Conservation (phyloP, 257 asterid genomes). For the Nicotiana otophora region DNA sequence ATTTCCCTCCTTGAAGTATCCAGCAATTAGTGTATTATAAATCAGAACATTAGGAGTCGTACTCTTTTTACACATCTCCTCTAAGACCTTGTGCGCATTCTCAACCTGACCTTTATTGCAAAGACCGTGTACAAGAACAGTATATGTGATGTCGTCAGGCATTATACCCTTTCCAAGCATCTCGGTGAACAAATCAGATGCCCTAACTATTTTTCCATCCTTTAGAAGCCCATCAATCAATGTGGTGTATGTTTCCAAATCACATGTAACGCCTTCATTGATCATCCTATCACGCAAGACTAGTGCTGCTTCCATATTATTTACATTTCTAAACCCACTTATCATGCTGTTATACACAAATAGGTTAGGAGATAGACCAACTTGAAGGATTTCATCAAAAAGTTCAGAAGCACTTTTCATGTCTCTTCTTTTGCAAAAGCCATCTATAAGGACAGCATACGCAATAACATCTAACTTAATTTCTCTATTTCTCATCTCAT, state of each 20-base stretch:
- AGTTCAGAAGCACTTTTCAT: constrained; percentile 55
- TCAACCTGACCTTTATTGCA: constrained; percentile 59
- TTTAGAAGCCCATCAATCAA: constrained; percentile 64
- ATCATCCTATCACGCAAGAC: constrained; percentile 48
- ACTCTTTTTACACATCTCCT: constrained; percentile 53
- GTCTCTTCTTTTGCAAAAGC: constrained; percentile 71
- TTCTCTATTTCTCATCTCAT: constrained; percentile 59
- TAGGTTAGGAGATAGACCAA: constrained; percentile 58
- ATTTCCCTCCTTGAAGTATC: constrained; percentile 69
- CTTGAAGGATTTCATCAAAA: constrained; percentile 55
- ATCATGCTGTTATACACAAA: constrained; percentile 71
- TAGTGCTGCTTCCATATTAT: constrained; percentile 56
- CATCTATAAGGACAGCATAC: constrained; percentile 57
- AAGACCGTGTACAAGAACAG: constrained; percentile 66
- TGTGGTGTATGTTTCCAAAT: constrained; percentile 78
- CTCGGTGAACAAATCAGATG: constrained; percentile 59
- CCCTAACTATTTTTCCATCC: constrained; percentile 46
- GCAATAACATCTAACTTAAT: constrained; percentile 59
- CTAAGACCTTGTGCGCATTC: constrained; percentile 56
- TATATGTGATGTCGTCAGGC: constrained; percentile 60
- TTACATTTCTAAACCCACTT: constrained; percentile 56
- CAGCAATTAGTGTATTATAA: constrained; percentile 55
- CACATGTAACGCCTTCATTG: constrained; percentile 47
- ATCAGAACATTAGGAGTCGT: constrained; percentile 54
- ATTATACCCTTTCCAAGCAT: constrained; percentile 56